Percentiles rank a stretch among this genome's conserved stretches.
phyloP scores from a whole-genome alignment of 2,329 filamentous ascomycete species.

The Tympanopsis confertula region DNA sequence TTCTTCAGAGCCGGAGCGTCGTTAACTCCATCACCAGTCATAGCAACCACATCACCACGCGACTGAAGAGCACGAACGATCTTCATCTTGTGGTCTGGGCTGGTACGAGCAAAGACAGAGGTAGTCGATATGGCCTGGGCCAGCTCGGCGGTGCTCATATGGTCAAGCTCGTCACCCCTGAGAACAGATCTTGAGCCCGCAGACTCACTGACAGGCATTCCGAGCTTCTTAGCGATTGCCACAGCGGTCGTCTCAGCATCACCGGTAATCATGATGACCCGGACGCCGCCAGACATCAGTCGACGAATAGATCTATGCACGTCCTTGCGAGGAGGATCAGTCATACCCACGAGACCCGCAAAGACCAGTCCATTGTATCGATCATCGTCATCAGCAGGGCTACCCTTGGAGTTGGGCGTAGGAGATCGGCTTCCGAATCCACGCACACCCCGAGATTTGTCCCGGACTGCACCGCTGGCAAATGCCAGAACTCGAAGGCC shows the following conservation, averaged over 20 bases:
- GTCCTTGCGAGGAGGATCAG: conserved; percentile 81
- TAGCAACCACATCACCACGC: conserved; percentile 90
- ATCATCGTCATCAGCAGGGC: conserved; percentile 40
- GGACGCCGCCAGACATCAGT: conserved; percentile 86
- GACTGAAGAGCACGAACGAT: conserved; percentile 86
- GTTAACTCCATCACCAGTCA: conserved; percentile 97
- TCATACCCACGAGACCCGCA: conserved; percentile 91
- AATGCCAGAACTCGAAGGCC: conserved; percentile 87
- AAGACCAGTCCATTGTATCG: conserved; percentile 76
- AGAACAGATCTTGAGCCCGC: conserved; percentile 62
- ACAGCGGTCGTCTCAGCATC: conserved; percentile 91
- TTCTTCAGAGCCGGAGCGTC: conserved; percentile 94
- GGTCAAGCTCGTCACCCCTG: conserved; percentile 81
- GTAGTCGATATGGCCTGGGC: conserved; percentile 76
- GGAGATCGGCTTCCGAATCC: conserved; percentile 28
- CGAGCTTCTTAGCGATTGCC: conserved; percentile 87
- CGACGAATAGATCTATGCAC: conserved; percentile 81
- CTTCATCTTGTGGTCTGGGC: conserved; percentile 95
- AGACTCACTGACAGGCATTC: conserved; percentile 65
- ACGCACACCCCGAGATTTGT: conserved; percentile 28
- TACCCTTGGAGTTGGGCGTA: conserved; percentile 31
- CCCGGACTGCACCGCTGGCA: conserved; percentile 65
- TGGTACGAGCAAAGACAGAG: conserved; percentile 90
- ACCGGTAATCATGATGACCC: conserved; percentile 98
- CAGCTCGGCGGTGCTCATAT: conserved; percentile 76